Conservation (phyloP, 1,284 basidiomycete genomes). For the Exobasidium rhododendri region DNA sequence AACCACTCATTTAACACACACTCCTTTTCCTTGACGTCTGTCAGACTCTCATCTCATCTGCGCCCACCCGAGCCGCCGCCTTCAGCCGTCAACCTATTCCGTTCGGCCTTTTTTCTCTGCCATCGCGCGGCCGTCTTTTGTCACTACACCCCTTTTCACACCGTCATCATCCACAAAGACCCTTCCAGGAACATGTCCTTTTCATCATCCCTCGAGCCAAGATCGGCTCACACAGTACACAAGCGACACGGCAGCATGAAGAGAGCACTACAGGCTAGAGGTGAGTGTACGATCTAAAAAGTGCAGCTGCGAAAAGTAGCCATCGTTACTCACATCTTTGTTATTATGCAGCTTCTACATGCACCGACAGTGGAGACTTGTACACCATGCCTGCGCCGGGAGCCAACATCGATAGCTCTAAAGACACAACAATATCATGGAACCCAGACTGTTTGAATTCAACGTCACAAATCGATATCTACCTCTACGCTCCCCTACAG, state of each 20-base stretch:
- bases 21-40: too few species aligned
- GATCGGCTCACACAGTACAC: not conserved
- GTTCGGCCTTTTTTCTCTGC: too few species aligned
- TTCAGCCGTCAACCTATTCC: conserved; percentile 1
- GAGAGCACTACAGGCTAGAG: not conserved
- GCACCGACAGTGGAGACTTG: conserved; percentile 26
- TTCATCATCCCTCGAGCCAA: not conserved
- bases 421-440: conserved; percentile 36
- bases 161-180: not conserved
- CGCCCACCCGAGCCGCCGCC: not conserved
- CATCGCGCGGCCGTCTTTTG: not conserved
- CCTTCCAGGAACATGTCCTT: not conserved
- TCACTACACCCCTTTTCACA: not conserved
- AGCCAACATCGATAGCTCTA: conserved; percentile 28
- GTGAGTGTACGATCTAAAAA: too few species aligned
- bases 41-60: too few species aligned
- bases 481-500: conserved; percentile 45
- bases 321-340: too few species aligned
- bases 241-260: not conserved
- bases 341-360: not conserved
- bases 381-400: conserved; percentile 29
- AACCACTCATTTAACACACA: too few species aligned
- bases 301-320: too few species aligned
- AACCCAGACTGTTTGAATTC: conserved; percentile 37
- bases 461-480: conserved; percentile 46